phyloP scores from a whole-genome alignment of 2,329 filamentous ascomycete species.

The Hypoxylon sp. region DNA sequence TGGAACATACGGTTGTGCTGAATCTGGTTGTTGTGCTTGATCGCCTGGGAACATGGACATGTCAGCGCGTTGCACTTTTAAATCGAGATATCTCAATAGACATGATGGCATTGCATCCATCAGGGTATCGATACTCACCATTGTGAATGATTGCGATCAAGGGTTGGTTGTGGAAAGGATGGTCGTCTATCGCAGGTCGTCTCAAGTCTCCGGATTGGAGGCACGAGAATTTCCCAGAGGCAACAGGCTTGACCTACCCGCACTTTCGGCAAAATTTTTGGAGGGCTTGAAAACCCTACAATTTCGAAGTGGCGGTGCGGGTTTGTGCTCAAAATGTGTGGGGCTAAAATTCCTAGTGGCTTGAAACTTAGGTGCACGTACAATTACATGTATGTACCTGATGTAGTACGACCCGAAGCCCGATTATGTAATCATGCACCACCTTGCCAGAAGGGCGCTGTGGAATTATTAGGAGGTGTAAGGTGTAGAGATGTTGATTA shows the following conservation, averaged over 20 bases:
- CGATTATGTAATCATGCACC: too few species aligned
- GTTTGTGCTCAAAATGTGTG: conserved; percentile 14
- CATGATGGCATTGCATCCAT: background rate
- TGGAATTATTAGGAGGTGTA: too few species aligned
- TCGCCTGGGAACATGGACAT: conserved; percentile 74
- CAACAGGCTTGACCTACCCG: conserved; percentile 38
- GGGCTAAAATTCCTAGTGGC: background rate
- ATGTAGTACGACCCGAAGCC: too few species aligned
- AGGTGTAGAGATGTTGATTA: too few species aligned
- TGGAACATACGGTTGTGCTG: conserved; percentile 87
- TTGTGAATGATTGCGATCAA: conserved; percentile 69
- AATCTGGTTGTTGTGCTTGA: conserved; percentile 99
- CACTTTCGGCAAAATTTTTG: conserved; percentile 58
- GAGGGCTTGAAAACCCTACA: conserved; percentile 63
- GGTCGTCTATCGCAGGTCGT: conserved; percentile 53
- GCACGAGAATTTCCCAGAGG: conserved; percentile 55
- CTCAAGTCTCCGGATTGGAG: conserved; percentile 56
- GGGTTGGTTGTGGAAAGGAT: conserved; percentile 59
- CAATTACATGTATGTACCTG: background rate
- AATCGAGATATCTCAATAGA: conserved; percentile 41
- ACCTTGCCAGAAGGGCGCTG: too few species aligned
- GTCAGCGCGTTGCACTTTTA: conserved; percentile 53
- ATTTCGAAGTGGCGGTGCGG: conserved; percentile 32
- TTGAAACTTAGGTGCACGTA: background rate
- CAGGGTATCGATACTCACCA: conserved; percentile 45